Base-by-base conservation (phyloP, 192 early-diverging fungal genomes). In the Linnemannia zychae region DNA sequence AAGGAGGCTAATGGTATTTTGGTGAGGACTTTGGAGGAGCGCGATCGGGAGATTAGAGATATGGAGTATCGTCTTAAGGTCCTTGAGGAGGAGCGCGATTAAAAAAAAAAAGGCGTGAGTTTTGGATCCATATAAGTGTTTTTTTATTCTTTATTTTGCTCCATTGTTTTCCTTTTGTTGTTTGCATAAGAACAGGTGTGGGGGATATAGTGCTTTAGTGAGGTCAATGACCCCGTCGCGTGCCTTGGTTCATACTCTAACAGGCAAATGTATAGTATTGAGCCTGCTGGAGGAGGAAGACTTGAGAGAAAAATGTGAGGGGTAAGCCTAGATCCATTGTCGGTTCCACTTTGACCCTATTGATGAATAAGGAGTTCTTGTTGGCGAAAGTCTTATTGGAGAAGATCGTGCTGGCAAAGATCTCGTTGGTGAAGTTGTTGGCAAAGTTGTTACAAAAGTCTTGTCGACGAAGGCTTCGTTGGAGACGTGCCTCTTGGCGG, bases 31-130 rank as follows among this genome's bases (percentile, higher is more conserved):
- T 24, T 83, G 5, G 66, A 72, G 40, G 67, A 67, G 17, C 24
- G 67, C 20, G 82, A 78, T 67, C 66, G 52, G 16, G 82, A 72
- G 48, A 22, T 78, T 67, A 53, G 72, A 3, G 76, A 84, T 3
- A 78, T 84, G 82, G 76, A 84, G 36, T 84, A 78, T 36, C 66
- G 72, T 3, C 40, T 84, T 1, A 24, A 37, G 5, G 47, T 49
- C 0, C 37, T 84, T 1, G 76, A 84, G 24, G 82, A 84, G 7
- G 76, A 78, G n/a, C 53, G 67, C 36, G 53, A 71, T 36, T 80
- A 28, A 63, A 13, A n/a, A 4, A 33, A n/a, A 37, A 38, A 4
- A 38, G 9, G 34, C 34, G 17, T 36, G 67, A 9, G 22, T 36
- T 12, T 40, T 38, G 17, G 28, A 1, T 60, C 40, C 40, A 9